Conservation (phyloP, 352 stramenopile genomes). For the Globisporangium cederbergense region DNA sequence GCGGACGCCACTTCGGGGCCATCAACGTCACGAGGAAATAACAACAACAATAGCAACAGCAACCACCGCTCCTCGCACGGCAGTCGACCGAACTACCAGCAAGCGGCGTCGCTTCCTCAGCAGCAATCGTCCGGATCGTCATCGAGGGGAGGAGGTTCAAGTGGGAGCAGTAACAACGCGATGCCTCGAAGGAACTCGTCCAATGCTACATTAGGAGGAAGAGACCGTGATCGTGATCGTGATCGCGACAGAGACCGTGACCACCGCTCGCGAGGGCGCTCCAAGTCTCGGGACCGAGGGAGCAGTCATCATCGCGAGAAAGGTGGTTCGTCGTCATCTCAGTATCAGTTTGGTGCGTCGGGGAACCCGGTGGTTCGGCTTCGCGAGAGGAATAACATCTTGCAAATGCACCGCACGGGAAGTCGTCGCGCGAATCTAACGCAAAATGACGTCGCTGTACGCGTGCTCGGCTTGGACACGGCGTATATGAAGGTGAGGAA, state of each 20-base stretch:
- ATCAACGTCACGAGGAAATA: slow-evolving; percentile 19
- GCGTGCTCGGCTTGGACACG: slow-evolving; percentile 62
- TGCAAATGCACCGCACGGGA: slow-evolving; percentile 71
- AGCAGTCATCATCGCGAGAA: slow-evolving; percentile 19
- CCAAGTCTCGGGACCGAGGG: slow-evolving; percentile 34
- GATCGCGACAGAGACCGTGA: slow-evolving; percentile 32
- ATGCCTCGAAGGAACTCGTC: slow-evolving; percentile 52
- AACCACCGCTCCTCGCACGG: slow-evolving; percentile 16
- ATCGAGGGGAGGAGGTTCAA: slow-evolving; percentile 1
- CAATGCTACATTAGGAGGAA: slow-evolving; percentile 19
- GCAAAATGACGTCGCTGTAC: slow-evolving; percentile 41
- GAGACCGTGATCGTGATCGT: slow-evolving; percentile 18
- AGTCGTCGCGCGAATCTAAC: slow-evolving; percentile 43
- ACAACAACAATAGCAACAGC: slow-evolving; percentile 12
- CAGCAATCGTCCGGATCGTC: slow-evolving; percentile 12
- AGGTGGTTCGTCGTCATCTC: slow-evolving; percentile 12
- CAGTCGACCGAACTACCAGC: slow-evolving; percentile 14
- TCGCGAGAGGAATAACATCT: slow-evolving; percentile 67
- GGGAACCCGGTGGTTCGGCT: slow-evolving; percentile 52
- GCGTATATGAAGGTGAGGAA: slow-evolving; percentile 67
- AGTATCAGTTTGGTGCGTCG: slow-evolving; percentile 40
- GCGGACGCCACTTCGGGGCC: slow-evolving; percentile 8
- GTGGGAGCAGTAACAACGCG: slow-evolving; percentile 12
- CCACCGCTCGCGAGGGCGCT: slow-evolving; percentile 33
- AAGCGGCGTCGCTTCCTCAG: slow-evolving; percentile 17